Evolutionary conservation across 306 rosid species (phyloP).

Genomic region (Vigna nakashimae): DNA sequence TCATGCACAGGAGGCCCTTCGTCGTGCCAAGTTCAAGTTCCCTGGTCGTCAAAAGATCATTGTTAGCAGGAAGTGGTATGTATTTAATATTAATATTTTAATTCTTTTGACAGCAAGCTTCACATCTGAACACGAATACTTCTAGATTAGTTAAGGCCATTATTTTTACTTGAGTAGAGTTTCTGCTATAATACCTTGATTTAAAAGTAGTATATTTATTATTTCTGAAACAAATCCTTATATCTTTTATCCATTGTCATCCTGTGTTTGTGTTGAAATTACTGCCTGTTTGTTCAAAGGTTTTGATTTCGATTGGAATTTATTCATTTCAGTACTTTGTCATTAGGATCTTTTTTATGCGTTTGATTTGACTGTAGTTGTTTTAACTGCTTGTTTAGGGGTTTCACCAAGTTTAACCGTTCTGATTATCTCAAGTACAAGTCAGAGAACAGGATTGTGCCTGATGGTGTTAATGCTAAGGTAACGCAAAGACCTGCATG

Average conservation of each 20-base stretch:
- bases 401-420: slow-evolving; percentile 76
- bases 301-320: not conserved
- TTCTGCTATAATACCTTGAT: not conserved
- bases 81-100: not conserved
- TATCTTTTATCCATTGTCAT: slow-evolving; percentile 5
- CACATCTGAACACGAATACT: not conserved
- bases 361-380: slow-evolving; percentile 8
- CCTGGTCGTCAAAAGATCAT: slow-evolving; percentile 93
- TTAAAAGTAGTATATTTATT: not conserved
- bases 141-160: not conserved
- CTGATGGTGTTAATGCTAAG: slow-evolving; percentile 89
- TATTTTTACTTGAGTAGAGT: not conserved
- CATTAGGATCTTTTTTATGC: not conserved
- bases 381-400: slow-evolving; percentile 55
- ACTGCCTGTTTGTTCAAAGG: not conserved
- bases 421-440: slow-evolving; percentile 65
- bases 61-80: slow-evolving; percentile 83
- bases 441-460: slow-evolving; percentile 58
- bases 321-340: not conserved
- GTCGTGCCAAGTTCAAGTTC: slow-evolving; percentile 87
- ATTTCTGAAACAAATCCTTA: not conserved
- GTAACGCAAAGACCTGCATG: slow-evolving; percentile 39
- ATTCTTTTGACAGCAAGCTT: not conserved
- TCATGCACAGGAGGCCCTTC: slow-evolving; percentile 89
- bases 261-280: not conserved